phyloP scores from a whole-genome alignment of 805 yeast genomes.

The Kodamaea lidongshanica region DNA sequence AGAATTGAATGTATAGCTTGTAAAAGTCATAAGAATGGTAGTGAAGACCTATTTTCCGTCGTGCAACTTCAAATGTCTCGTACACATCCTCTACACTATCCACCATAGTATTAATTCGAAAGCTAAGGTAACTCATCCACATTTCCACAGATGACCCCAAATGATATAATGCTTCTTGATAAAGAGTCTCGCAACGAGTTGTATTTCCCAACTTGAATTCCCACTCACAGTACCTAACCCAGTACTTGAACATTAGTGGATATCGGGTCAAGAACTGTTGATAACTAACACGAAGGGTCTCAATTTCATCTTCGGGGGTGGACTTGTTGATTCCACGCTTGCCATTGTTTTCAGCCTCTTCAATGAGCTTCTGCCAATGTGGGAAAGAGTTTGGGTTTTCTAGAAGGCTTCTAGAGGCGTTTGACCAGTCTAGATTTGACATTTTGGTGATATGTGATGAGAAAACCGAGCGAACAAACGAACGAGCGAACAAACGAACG shows the following conservation, averaged over 20 bases:
- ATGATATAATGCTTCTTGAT: conserved; percentile 19
- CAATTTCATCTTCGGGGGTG: conserved; percentile 23
- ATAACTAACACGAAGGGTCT: conserved; percentile 34
- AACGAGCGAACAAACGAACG: too few species aligned
- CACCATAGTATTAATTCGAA: conserved; percentile 28
- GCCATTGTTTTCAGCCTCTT: conserved; percentile 23
- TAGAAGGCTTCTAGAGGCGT: conserved; percentile 25
- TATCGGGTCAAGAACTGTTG: conserved; percentile 39
- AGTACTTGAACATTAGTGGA: conserved; percentile 49
- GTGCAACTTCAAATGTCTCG: conserved; percentile 40
- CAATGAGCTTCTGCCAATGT: conserved; percentile 34
- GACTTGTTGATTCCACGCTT: conserved; percentile 29
- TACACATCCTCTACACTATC: conserved; percentile 26
- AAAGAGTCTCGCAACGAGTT: conserved; percentile 20
- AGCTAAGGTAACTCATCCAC: conserved; percentile 47
- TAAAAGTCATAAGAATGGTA: conserved; percentile 48
- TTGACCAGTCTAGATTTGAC: conserved; percentile 21
- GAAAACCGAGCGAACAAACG: background rate
- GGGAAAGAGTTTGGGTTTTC: conserved; percentile 29
- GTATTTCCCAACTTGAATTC: conserved; percentile 42
- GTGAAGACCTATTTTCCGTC: conserved; percentile 46
- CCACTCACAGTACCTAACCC: conserved; percentile 51
- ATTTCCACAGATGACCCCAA: conserved; percentile 42
- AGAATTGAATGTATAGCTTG: conserved; percentile 41
- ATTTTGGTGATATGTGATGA: conserved; percentile 1